Conservation (phyloP, 179 eudicot species). For the Amaranthus tricolor region DNA sequence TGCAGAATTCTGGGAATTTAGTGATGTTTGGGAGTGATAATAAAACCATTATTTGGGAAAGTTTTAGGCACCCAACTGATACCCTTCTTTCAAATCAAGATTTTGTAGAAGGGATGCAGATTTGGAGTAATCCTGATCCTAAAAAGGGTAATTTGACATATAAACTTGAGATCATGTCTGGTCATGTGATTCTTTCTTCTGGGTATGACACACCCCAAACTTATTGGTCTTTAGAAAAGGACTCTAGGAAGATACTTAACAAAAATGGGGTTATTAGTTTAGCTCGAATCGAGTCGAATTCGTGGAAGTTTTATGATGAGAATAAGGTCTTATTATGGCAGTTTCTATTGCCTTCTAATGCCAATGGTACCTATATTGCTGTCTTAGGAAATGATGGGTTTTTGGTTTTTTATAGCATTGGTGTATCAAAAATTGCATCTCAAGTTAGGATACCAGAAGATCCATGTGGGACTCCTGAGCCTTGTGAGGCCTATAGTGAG, state of each 20-base stretch:
- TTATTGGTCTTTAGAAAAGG: conserved; percentile 69
- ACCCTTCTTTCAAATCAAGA: conserved; percentile 64
- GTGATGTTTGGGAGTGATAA: conserved; percentile 52
- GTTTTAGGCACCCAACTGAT: conserved; percentile 72
- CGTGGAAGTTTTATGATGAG: conserved; percentile 86
- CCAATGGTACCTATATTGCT: conserved; percentile 56
- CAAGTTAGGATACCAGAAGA: conserved; percentile 52
- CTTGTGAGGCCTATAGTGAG: conserved; percentile 57
- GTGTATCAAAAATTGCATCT: conserved; percentile 27
- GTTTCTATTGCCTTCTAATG: conserved; percentile 39
- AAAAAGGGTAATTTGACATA: conserved; percentile 49
- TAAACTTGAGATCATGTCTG: conserved; percentile 56
- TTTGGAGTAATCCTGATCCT: conserved; percentile 47
- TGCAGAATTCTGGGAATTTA: conserved; percentile 71
- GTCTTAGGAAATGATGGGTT: conserved; percentile 65
- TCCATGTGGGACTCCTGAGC: conserved; percentile 61
- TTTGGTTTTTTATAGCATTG: conserved; percentile 49
- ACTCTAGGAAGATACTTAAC: conserved; percentile 55
- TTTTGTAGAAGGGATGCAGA: conserved; percentile 62
- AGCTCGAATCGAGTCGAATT: conserved; percentile 45
- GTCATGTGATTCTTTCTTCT: conserved; percentile 63
- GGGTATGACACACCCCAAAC: conserved; percentile 62
- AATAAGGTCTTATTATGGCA: conserved; percentile 48
- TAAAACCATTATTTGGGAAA: conserved; percentile 56
- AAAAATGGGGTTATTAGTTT: conserved; percentile 34